phyloP scores from a whole-genome alignment of 2,329 filamentous ascomycete species.

The Salinomyces thailandicus region DNA sequence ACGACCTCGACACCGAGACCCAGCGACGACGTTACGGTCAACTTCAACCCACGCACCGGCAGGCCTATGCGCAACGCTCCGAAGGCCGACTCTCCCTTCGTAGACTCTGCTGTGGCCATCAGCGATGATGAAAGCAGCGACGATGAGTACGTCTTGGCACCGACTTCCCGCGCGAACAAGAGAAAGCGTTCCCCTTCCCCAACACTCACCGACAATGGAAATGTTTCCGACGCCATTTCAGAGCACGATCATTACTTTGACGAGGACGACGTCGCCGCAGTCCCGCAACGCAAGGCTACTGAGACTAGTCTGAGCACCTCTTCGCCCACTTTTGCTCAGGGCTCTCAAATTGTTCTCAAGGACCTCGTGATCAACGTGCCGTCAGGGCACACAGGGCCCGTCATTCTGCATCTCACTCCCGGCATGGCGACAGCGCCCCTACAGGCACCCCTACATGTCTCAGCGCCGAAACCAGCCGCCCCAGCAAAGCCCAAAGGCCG shows the following conservation, averaged over 20 bases:
- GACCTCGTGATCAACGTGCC: constrained; percentile 38
- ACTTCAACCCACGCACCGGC: constrained; percentile 32
- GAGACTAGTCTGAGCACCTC: not conserved
- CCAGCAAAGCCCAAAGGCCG: not conserved
- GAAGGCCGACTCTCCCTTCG: constrained; percentile 31
- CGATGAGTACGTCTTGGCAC: constrained; percentile 18
- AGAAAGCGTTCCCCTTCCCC: constrained; percentile 16
- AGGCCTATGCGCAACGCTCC: constrained; percentile 32
- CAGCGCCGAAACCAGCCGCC: not conserved
- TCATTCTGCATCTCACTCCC: constrained; percentile 30
- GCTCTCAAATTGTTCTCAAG: constrained; percentile 18
- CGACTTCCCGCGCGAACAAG: constrained; percentile 10
- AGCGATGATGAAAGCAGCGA: constrained; percentile 26
- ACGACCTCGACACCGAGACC: constrained; percentile 20
- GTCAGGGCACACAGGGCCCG: constrained; percentile 35
- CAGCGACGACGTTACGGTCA: constrained; percentile 18
- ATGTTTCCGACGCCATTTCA: not conserved
- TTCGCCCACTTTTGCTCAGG: not conserved
- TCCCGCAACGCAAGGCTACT: not conserved
- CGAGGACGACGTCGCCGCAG: not conserved
- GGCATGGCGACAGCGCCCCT: constrained; percentile 5
- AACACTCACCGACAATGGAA: not conserved
- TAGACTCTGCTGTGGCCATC: constrained; percentile 29
- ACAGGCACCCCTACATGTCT: not conserved
- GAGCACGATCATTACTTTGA: not conserved